phyloP scores from a whole-genome alignment of 495 filamentous ascomycete species.

The Podospora tetraspora region DNA sequence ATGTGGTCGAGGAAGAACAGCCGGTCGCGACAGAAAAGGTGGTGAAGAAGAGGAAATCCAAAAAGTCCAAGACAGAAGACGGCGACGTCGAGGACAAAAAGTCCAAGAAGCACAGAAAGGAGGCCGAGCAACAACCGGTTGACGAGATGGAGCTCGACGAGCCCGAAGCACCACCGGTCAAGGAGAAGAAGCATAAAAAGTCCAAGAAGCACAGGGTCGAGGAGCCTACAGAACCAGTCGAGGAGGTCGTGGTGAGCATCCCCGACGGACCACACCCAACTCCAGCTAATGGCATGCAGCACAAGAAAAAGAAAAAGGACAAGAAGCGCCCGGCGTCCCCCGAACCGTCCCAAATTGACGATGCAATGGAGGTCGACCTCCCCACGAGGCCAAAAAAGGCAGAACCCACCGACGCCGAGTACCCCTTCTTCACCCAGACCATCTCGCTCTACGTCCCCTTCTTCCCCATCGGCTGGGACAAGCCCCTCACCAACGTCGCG shows the following conservation, averaged over 20 bases:
- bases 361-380: slow-evolving; percentile 27
- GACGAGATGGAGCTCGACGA: slow-evolving; percentile 21
- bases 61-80: slow-evolving; percentile 19
- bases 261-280: slow-evolving; percentile 5
- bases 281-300: slow-evolving; percentile 20
- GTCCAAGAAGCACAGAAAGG: slow-evolving; percentile 23
- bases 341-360: slow-evolving; percentile 1
- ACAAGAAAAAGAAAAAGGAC: slow-evolving; percentile 26
- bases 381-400: slow-evolving; percentile 12
- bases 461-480: slow-evolving; percentile 41
- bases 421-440: slow-evolving; percentile 46
- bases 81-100: slow-evolving; percentile 15
- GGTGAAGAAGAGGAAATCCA: slow-evolving; percentile 10
- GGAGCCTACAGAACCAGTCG: background rate
- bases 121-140: slow-evolving; percentile 2
- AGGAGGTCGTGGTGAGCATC: slow-evolving; percentile 11
- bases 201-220: slow-evolving; percentile 23
- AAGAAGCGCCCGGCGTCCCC: slow-evolving; percentile 13
- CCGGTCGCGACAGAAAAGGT: background rate
- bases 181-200: slow-evolving; percentile 31
- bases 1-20: slow-evolving; percentile 14
- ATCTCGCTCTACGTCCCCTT: slow-evolving; percentile 46
- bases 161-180: slow-evolving; percentile 11
- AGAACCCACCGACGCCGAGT: slow-evolving; percentile 21
- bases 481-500: slow-evolving; percentile 39